Evolutionary conservation across 805 yeast genomes (phyloP), one percentile per base, ranked within the genome.

Genomic region (Maudiozyma pseudohumilis): DNA sequence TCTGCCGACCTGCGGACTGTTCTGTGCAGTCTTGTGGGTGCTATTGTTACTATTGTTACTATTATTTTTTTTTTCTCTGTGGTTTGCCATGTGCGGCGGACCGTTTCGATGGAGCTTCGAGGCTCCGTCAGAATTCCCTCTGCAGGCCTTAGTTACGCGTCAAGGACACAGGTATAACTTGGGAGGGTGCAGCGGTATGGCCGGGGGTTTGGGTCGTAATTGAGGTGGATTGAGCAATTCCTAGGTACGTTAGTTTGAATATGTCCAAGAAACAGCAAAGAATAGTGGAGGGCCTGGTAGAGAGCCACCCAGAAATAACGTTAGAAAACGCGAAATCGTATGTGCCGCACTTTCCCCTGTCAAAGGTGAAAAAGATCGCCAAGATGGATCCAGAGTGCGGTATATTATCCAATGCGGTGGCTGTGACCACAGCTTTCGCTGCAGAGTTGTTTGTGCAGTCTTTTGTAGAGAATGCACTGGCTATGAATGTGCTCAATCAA

Each of bases 321-420:
- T 7, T 15, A 3, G 31, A 28, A 5, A 28, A 28, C 18, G 31
- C 31, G 4, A 29, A 33, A 15, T 20, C 31, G 3, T 24, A 23
- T 25, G 15, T 29, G 7, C 42, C 46, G 2, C 25, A 38, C 15
- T 35, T 56, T 10, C 60, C 60, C 12, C 23, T 54, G 2, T 46
- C 57, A 1, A 56, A 53, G 33, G 49, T 52, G 11, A 54, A 56
- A 37, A 46, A 42, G 30, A 49, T 56, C n/a, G 59, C 58, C 13
- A 48, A 45, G 29, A 40, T 43, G 12, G 60, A 56, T 39, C 47
- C 50, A 5, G 58, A 54, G 11, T 47, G 49, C 33, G 38, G 45
- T 11, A 28, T 50, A 9, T 51, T 56, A 5, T 43, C 56, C 5
- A 49, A 54, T 17, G 33, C 49, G 13, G 60, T 59, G 6, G 46